phyloP scores from a whole-genome alignment of 2,329 filamentous ascomycete species.

The Neospermospora avenae region DNA sequence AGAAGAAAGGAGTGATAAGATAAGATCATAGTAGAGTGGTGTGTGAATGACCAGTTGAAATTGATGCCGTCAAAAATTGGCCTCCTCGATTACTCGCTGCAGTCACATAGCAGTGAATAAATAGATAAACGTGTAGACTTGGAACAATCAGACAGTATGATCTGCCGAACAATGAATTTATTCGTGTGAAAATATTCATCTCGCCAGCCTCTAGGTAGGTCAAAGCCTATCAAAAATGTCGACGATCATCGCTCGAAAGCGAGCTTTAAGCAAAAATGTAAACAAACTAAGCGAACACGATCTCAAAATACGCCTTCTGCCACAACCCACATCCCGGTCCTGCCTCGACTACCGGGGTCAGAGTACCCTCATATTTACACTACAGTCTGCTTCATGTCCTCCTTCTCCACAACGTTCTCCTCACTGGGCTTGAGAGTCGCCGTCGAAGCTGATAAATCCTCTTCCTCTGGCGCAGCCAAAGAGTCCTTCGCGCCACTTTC shows the following conservation, averaged over 20 bases:
- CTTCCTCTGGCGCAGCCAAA: slow-evolving; percentile 13
- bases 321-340: background rate
- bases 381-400: slow-evolving; percentile 16
- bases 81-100: too few species aligned
- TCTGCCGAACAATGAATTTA: background rate
- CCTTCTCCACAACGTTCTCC: slow-evolving; percentile 3
- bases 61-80: too few species aligned
- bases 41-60: too few species aligned
- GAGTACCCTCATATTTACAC: slow-evolving; percentile 18
- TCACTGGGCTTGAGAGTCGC: slow-evolving; percentile 23
- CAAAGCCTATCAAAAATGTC: too few species aligned
- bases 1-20: slow-evolving; percentile 39
- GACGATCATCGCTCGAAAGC: background rate
- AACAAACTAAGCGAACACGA: background rate
- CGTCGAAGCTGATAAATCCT: slow-evolving; percentile 26
- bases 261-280: background rate
- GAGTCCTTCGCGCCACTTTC: slow-evolving; percentile 1
- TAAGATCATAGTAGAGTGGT: background rate
- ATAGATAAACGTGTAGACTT: too few species aligned
- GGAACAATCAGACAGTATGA: too few species aligned
- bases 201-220: background rate
- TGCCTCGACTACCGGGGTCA: too few species aligned
- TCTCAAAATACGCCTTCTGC: background rate
- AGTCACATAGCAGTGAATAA: too few species aligned
- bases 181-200: background rate